phyloP scores from a whole-genome alignment of 495 filamentous ascomycete genomes.

The Patellaria atrata region DNA sequence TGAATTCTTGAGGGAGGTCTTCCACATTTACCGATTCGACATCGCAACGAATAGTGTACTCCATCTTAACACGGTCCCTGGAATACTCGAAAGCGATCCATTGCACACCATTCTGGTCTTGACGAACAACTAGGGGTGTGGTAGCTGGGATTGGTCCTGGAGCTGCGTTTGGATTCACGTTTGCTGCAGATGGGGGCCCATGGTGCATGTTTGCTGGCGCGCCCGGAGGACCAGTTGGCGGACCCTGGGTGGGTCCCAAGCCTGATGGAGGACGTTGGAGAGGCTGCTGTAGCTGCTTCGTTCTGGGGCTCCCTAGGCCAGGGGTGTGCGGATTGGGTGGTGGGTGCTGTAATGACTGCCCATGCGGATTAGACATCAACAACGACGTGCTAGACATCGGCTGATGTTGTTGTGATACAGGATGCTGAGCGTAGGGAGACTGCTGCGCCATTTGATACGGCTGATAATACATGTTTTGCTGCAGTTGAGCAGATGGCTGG shows the following conservation, averaged over 20 bases:
- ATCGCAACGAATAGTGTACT: conserved; percentile 96
- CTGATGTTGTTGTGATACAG: conserved; percentile 48
- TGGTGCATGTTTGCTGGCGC: conserved; percentile 37
- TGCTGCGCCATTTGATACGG: conserved; percentile 62
- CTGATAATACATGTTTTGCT: conserved; percentile 60
- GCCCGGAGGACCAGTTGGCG: conserved; percentile 36
- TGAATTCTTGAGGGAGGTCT: conserved; percentile 71
- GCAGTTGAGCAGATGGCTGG: conserved; percentile 62
- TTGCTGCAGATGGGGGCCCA: conserved; percentile 24
- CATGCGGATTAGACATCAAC: conserved; percentile 56
- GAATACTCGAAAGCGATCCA: conserved; percentile 99
- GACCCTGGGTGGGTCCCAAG: conserved; percentile 31
- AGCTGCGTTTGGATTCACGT: conserved; percentile 72
- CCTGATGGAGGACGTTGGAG: conserved; percentile 44
- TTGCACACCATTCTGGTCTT: conserved; percentile 93
- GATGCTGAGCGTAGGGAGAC: conserved; percentile 65
- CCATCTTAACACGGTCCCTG: conserved; percentile 95
- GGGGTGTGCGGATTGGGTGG: conserved; percentile 39
- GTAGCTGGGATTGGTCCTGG: conserved; percentile 99
- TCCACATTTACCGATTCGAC: conserved; percentile 94
- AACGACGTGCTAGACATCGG: conserved; percentile 46
- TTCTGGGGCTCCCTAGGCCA: conserved; percentile 42
- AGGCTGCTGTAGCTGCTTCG: conserved; percentile 44
- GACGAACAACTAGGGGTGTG: conserved; percentile 83
- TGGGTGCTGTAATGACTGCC: conserved; percentile 42